These are phyloP conservation scores for Phytophthora podocarpi DNA, from an alignment of 352 stramenopile species.

Conservation along the genomic window DNA sequence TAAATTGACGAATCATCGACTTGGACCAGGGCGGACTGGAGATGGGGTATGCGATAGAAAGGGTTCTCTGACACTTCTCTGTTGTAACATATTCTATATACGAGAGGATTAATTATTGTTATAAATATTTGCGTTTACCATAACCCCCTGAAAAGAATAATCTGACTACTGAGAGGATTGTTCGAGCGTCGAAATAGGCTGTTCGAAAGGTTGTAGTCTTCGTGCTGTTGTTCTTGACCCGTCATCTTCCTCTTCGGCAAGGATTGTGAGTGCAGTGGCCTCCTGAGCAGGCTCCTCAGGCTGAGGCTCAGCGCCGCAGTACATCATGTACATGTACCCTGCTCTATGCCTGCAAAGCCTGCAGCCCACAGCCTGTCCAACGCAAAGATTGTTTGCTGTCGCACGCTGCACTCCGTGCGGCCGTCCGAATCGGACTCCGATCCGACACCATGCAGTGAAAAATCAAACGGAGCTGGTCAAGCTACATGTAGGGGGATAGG, in stretches of 20 bases:
- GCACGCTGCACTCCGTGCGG: too few relatives aligned
- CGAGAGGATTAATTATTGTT: too few relatives aligned
- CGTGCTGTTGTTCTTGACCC: slow-evolving; percentile 6
- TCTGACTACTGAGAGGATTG: not conserved
- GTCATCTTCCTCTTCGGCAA: slow-evolving; percentile 18
- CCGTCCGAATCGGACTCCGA: too few relatives aligned
- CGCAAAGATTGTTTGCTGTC: not conserved
- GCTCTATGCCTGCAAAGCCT: slow-evolving; percentile 21
- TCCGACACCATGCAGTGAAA: too few relatives aligned
- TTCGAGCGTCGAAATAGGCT: slow-evolving; percentile 35
- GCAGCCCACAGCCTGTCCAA: slow-evolving; percentile 18
- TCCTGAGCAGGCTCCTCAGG: too few relatives aligned
- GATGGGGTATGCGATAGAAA: slow-evolving; percentile 1
- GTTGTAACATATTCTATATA: too few relatives aligned
- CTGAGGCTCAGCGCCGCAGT: not conserved
- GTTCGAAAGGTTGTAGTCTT: slow-evolving; percentile 5
- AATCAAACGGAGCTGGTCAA: too few relatives aligned
- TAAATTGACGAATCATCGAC: slow-evolving; percentile 19
- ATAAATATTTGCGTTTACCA: too few relatives aligned
- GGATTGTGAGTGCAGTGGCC: slow-evolving; percentile 24
- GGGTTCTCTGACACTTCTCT: too few relatives aligned
- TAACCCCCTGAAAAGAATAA: too few relatives aligned
- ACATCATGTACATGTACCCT: too few relatives aligned
- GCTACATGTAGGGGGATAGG: too few relatives aligned
- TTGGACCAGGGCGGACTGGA: not conserved